These are phyloP conservation scores for Mytilinidion resinicola DNA, from an alignment of 495 filamentous ascomycete genomes.

Conservation along the genomic window DNA sequence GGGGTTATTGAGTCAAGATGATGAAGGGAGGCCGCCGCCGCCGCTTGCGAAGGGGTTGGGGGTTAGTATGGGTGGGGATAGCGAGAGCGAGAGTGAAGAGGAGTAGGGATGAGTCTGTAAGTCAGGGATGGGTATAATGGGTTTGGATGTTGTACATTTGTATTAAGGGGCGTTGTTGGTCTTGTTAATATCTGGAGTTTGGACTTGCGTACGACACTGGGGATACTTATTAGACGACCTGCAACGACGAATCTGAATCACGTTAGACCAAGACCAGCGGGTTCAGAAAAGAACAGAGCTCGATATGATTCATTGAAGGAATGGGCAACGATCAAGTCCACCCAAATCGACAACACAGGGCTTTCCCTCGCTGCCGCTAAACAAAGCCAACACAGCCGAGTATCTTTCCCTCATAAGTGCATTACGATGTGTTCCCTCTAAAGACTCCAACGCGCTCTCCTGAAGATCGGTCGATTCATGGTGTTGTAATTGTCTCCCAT, in stretches of 20 bases:
- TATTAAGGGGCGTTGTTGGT: no score
- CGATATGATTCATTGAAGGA: conserved; percentile 5
- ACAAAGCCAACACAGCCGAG: conserved; percentile 45
- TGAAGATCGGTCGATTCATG: not conserved
- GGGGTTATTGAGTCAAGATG: conserved; percentile 11
- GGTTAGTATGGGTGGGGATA: conserved; percentile 7
- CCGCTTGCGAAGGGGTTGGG: not conserved
- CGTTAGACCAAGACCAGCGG: not conserved
- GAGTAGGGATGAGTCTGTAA: conserved; percentile 9
- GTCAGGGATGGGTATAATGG: no score
- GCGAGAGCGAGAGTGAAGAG: conserved; percentile 28
- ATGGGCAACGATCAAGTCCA: conserved; percentile 55
- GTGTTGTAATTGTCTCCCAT: conserved; percentile 1
- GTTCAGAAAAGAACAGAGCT: conserved; percentile 1
- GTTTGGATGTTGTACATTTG: no score
- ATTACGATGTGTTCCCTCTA: conserved; percentile 48
- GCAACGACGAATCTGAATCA: not conserved
- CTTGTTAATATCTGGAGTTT: not conserved
- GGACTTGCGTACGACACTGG: not conserved
- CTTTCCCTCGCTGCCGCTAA: conserved; percentile 70
- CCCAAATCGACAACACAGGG: conserved; percentile 69
- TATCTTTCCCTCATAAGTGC: conserved; percentile 99
- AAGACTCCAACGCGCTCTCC: not conserved
- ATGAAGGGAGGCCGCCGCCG: not conserved
- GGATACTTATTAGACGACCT: not conserved